A percentile compares a stretch with the other conserved stretches of the same genome.
These are phyloP conservation scores for Rhexocercosporidium sp. DNA, from an alignment of 2,329 filamentous ascomycete species.

Conservation along the genomic window DNA sequence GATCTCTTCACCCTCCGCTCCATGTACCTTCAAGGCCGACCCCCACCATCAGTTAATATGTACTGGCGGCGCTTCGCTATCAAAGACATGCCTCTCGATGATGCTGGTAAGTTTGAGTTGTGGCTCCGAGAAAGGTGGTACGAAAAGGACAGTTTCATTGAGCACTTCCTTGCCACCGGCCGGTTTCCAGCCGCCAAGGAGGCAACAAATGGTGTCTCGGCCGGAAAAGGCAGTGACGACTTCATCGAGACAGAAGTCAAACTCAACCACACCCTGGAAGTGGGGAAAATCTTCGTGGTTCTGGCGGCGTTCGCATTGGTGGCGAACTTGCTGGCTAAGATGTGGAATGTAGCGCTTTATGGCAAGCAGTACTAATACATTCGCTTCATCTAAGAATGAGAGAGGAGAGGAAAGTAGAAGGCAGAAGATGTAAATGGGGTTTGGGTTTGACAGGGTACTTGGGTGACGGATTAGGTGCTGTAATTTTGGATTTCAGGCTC, in stretches of 20 bases:
- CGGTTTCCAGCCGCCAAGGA: constrained; percentile 66
- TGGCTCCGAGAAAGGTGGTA: constrained; percentile 90
- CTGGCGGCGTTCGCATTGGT: constrained; percentile 38
- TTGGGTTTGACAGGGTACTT: not conserved
- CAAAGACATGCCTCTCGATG: constrained; percentile 79
- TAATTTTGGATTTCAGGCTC: not conserved
- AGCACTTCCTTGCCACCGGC: constrained; percentile 78
- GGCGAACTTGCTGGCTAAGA: constrained; percentile 34
- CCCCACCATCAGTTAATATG: constrained; percentile 95
- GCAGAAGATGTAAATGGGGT: not conserved
- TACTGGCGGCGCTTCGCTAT: constrained; percentile 90
- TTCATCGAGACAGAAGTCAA: constrained; percentile 44
- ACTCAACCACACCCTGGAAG: constrained; percentile 39
- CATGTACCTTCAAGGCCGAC: constrained; percentile 85
- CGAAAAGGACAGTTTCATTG: constrained; percentile 89
- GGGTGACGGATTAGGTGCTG: not conserved
- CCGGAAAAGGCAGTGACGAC: constrained; percentile 24
- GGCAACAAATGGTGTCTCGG: constrained; percentile 25
- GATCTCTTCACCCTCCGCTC: constrained; percentile 86
- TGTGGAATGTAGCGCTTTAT: constrained; percentile 32
- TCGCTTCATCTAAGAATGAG: not conserved
- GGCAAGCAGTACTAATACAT: constrained; percentile 17
- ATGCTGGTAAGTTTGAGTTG: constrained; percentile 74
- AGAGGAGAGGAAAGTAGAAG: not conserved
- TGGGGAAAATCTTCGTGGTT: constrained; percentile 41